Conservation (phyloP, 306 rosid species). For the Malus asiatica region DNA sequence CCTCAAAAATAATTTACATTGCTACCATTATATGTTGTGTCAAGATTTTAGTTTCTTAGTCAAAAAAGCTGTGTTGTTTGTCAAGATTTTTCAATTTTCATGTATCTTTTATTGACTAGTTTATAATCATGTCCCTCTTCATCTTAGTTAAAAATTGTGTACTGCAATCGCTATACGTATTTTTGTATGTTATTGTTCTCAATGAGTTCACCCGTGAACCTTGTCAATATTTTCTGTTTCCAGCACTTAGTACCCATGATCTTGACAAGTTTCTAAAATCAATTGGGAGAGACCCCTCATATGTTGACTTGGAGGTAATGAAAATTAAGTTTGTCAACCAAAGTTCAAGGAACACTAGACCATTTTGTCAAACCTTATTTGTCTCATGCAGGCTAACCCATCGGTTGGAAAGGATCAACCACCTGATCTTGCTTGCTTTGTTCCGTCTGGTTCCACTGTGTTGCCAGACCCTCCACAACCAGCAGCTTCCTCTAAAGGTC, state of each 20-base stretch:
- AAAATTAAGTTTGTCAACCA: background rate
- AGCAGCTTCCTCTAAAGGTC: slow-evolving; percentile 36
- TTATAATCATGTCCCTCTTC: background rate
- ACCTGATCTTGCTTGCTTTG: slow-evolving; percentile 85
- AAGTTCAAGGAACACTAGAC: background rate
- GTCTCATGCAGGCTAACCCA: slow-evolving; percentile 69
- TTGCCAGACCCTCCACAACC: slow-evolving; percentile 50
- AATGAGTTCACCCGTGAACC: background rate
- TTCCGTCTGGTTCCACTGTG: slow-evolving; percentile 46
- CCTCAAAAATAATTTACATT: background rate
- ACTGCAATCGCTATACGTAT: background rate
- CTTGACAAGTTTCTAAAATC: slow-evolving; percentile 77
- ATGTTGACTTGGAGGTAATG: slow-evolving; percentile 90
- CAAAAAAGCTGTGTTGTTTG: background rate
- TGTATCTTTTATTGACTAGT: background rate
- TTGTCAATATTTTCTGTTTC: slow-evolving; percentile 9
- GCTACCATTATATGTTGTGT: background rate
- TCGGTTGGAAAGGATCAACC: slow-evolving; percentile 86
- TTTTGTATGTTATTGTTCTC: background rate
- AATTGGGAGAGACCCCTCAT: slow-evolving; percentile 67
- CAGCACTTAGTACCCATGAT: slow-evolving; percentile 59
- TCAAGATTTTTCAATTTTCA: background rate
- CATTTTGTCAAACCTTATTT: slow-evolving; percentile 5
- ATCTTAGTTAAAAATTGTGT: background rate
- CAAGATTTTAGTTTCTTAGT: background rate